Evolutionary conservation across 257 asterid genomes (phyloP).

Genomic region (Nicotiana benthamiana): DNA sequence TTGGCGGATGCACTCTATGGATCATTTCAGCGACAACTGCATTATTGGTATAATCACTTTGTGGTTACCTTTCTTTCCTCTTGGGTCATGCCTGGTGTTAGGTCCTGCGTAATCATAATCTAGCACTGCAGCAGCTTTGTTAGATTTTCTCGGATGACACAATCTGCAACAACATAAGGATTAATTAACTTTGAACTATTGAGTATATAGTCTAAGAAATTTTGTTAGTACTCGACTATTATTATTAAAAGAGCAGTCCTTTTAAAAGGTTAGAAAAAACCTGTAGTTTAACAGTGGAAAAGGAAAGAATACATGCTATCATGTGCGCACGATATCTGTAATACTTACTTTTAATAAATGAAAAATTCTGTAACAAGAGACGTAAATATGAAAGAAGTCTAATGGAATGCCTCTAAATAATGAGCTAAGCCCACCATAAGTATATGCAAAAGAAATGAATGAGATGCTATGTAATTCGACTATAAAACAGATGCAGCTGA

Average conservation of each 20-base stretch:
- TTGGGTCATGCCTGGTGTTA: slow-evolving; percentile 68
- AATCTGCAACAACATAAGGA: neutral
- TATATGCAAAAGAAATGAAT: slow-evolving; percentile 28
- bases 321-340: slow-evolving; percentile 11
- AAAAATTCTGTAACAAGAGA: neutral
- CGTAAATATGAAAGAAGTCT: slow-evolving; percentile 18
- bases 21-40: too few relatives aligned
- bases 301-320: neutral
- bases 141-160: neutral
- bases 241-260: neutral
- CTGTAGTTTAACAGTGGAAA: neutral
- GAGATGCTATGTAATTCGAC: slow-evolving; percentile 38
- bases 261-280: slow-evolving; percentile 8
- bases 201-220: too few relatives aligned
- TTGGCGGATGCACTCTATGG: neutral
- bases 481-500: slow-evolving; percentile 17
- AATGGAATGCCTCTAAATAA: slow-evolving; percentile 19
- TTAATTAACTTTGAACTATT: neutral
- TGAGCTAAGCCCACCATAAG: slow-evolving; percentile 9
- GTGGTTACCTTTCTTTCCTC: slow-evolving; percentile 32
- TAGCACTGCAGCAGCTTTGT: slow-evolving; percentile 39
- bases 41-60: too few relatives aligned
- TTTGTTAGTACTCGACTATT: too few relatives aligned
- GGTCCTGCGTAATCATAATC: too few relatives aligned
- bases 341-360: neutral